phyloP scores from a whole-genome alignment of 495 filamentous ascomycete species.

The Penicillium roqueforti region DNA sequence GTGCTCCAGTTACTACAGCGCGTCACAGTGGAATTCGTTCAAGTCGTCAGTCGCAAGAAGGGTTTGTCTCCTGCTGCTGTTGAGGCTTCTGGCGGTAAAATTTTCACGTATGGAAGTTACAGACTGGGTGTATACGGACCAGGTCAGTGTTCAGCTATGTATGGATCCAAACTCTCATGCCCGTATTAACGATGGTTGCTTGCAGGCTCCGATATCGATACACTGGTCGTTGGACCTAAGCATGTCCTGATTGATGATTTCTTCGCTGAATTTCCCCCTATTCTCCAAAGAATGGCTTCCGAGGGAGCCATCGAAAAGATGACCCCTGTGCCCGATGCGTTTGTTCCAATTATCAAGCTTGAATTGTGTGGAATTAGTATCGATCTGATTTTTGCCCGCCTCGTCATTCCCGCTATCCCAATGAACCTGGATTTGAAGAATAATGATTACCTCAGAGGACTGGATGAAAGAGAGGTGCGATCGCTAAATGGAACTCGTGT shows the following conservation, averaged over 20 bases:
- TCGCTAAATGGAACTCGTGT: conserved; percentile 92
- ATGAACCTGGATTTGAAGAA: conserved; percentile 70
- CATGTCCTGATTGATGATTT: conserved; percentile 85
- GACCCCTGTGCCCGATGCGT: conserved; percentile 81
- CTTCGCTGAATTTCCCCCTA: conserved; percentile 76
- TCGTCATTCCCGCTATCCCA: conserved; percentile 67
- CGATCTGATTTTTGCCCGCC: conserved; percentile 86
- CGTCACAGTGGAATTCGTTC: conserved; percentile 80
- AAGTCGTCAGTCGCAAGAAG: conserved; percentile 68
- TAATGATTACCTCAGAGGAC: conserved; percentile 75
- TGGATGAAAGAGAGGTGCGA: conserved; percentile 80
- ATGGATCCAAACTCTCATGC: too few relatives aligned
- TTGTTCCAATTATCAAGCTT: conserved; percentile 94
- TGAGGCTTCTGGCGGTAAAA: conserved; percentile 77
- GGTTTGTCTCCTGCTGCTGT: conserved; percentile 71
- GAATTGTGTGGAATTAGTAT: conserved; percentile 87
- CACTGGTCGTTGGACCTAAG: conserved; percentile 82
- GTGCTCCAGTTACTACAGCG: conserved; percentile 69
- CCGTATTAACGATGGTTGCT: conserved; percentile 10
- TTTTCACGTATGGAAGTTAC: conserved; percentile 95
- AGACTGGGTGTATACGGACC: conserved; percentile 91
- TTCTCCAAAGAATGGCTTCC: conserved; percentile 69
- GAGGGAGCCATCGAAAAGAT: conserved; percentile 77
- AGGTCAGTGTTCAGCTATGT: conserved; percentile 37
- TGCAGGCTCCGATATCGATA: conserved; percentile 94